These are phyloP conservation scores for Trichomonas tenax DNA, from an alignment of 208 protist genomes.

Conservation along the genomic window DNA sequence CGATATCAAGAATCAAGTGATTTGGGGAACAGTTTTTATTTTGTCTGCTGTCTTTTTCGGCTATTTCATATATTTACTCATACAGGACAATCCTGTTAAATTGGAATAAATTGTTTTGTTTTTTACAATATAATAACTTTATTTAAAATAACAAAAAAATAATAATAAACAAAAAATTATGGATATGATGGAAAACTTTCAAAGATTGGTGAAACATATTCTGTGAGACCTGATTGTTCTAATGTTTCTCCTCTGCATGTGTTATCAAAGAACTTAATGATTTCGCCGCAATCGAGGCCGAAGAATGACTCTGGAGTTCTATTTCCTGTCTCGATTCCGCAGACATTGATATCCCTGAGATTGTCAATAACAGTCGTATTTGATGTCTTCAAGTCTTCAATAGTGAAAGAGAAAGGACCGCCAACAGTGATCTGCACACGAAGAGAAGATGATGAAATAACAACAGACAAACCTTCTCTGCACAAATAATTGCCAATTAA, in stretches of 20 bases:
- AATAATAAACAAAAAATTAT: background rate
- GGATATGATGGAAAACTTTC: background rate
- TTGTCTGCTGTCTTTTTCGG: too few species aligned
- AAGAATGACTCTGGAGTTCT: background rate
- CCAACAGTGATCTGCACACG: background rate
- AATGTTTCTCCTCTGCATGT: background rate
- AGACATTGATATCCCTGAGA: background rate
- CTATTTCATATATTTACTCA: too few species aligned
- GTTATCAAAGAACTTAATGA: background rate
- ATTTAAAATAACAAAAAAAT: too few species aligned
- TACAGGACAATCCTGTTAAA: too few species aligned
- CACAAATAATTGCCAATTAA: background rate
- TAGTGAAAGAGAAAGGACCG: background rate
- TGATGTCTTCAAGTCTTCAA: background rate
- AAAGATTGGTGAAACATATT: background rate
- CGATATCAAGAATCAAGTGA: too few species aligned
- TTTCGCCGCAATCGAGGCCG: background rate
- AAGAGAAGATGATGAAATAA: background rate
- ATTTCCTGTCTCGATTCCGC: background rate
- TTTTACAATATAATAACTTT: too few species aligned
- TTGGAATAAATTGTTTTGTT: too few species aligned
- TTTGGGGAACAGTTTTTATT: too few species aligned
- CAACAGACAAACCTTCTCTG: background rate
- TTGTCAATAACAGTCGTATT: background rate
- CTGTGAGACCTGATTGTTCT: background rate